Percentiles rank a stretch among this genome's conserved stretches.
Evolutionary conservation across 148 eudicot species (phyloP).

Genomic region (Vaccinium darrowii): DNA sequence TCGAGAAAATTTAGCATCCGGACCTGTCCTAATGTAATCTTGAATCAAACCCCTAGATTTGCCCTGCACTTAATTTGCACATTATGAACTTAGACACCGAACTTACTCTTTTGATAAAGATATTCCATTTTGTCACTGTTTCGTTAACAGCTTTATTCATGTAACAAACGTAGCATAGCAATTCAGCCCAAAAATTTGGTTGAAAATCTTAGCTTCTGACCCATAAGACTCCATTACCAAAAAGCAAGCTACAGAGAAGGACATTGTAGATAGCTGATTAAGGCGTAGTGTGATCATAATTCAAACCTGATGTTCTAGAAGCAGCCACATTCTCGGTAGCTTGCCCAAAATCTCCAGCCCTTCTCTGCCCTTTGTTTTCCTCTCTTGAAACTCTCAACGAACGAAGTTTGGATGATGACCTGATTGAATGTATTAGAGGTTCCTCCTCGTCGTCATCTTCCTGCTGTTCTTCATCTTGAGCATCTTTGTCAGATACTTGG

Average conservation of each 20-base stretch:
- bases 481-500: slow-evolving; percentile 77
- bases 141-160: not conserved
- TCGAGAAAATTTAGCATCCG: not conserved
- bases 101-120: not conserved
- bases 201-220: not conserved
- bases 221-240: not conserved
- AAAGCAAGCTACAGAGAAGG: not conserved
- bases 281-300: not conserved
- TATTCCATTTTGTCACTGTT: not conserved
- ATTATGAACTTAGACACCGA: not conserved
- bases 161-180: not conserved
- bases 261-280: not conserved
- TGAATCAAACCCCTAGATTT: not conserved
- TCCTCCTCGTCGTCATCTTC: slow-evolving; percentile 72
- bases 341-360: slow-evolving; percentile 33
- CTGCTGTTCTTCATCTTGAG: slow-evolving; percentile 58
- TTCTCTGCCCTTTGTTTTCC: slow-evolving; percentile 34
- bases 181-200: not conserved
- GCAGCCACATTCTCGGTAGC: slow-evolving; percentile 35
- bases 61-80: not conserved
- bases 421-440: slow-evolving; percentile 67
- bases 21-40: not conserved
- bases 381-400: slow-evolving; percentile 50
- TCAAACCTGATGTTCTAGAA: slow-evolving; percentile 54
- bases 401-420: slow-evolving; percentile 71